A percentile compares a stretch with the other conserved stretches of the same genome.
These are phyloP conservation scores for Nicotiana benthamiana DNA, from an alignment of 257 asterid species.

Conservation along the genomic window DNA sequence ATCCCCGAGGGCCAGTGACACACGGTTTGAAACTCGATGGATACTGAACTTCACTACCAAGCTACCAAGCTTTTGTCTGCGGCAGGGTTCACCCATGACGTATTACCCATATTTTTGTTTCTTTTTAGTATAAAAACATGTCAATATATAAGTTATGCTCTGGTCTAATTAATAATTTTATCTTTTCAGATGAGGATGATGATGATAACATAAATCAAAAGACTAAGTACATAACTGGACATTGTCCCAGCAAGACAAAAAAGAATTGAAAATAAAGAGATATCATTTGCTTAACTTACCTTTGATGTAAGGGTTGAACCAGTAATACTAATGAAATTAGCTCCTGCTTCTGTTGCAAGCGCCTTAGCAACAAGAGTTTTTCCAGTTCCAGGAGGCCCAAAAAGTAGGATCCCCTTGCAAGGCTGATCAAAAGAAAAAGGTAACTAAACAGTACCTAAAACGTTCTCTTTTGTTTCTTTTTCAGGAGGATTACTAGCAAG, in stretches of 20 bases:
- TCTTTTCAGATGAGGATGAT: not conserved
- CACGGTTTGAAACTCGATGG: not conserved
- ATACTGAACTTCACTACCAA: not conserved
- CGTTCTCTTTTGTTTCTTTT: not conserved
- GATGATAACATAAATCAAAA: not conserved
- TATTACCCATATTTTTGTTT: not conserved
- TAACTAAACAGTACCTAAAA: constrained; percentile 5
- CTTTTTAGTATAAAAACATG: not conserved
- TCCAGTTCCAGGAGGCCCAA: constrained; percentile 99
- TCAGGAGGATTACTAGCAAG: not conserved
- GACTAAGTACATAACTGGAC: not conserved
- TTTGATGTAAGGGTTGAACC: constrained; percentile 98
- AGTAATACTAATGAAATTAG: constrained; percentile 89
- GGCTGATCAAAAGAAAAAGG: constrained; percentile 48
- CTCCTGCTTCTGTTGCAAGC: constrained; percentile 98
- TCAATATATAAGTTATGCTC: not conserved
- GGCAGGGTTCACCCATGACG: not conserved
- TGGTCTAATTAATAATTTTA: not conserved
- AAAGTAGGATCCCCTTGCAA: constrained; percentile 96
- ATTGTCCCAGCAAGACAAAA: not conserved
- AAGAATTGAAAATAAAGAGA: not conserved
- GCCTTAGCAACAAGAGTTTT: constrained; percentile 98
- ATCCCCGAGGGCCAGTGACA: not conserved
- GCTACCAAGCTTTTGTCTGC: not conserved
- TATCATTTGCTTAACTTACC: constrained; percentile 26